Evolutionary conservation across 345 rosid species (phyloP), one percentile per base, ranked within the genome.

Genomic region (Acer campestre): DNA sequence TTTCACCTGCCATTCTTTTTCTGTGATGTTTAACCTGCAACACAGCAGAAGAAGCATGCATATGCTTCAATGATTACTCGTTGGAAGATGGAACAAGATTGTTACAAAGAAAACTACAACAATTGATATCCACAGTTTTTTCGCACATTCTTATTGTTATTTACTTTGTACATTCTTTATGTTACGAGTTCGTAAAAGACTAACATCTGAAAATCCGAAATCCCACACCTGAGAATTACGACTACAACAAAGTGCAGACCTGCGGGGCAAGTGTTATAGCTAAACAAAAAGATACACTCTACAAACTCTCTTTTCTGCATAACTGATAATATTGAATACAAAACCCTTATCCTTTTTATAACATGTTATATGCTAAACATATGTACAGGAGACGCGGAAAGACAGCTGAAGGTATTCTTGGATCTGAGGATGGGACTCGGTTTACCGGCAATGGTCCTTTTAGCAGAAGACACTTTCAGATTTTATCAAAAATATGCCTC

Each of bases 381-480:
- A 70, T 65, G 59, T 31, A 74, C 73, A 51, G 22, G 51, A 35
- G 25, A 63, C 12, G 7, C 22, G 20, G 66, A 55, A 2, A 40
- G 27, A 62, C 35, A 38, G 18, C 12, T 3, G 59, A 18, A n/a
- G 77, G 25, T 62, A 62, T 13, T 20, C 14, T 55, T 53, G 62
- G 29, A 53, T 27, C 10, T 29, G 55, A 18, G 44, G 22, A 13
- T 29, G 58, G 3, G 23, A 3, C 38, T 17, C 72, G 67, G 18
- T 46, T 67, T 23, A 67, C 10, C 44, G 40, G 18, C 23, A 48
- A 20, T 51, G 12, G 16, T 66, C 70, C 68, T 20, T 48, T 38
- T 10, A 12, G 51, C 68, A 35, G 68, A 80, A 58, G 51, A 76
- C 22, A 6, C 64, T 42, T 42, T 75, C 40, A 2, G 55, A 63